Percentiles rank a stretch among this genome's conserved stretches.
These are phyloP conservation scores for slime mould (Dictyostelium discoideum) DNA, from an alignment of 78 protist genomes.

Conservation along the genomic window dicty_2.7 NC_007088.5:5949001-5949500, in stretches of 20 bases:
- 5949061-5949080: conserved; percentile 58
- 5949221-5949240: conserved; percentile 68
- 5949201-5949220: conserved; percentile 64
- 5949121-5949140: conserved; percentile 72
- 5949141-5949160: conserved; percentile 72
- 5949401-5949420: conserved; percentile 45
- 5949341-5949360: conserved; percentile 70
- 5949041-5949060: conserved; percentile 41
- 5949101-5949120: conserved; percentile 56
- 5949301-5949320: conserved; percentile 55
- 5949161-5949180: conserved; percentile 80
- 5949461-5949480: conserved; percentile 50
- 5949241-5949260: conserved; percentile 49
- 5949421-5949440: conserved; percentile 31
- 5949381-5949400: conserved; percentile 15
- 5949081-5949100: conserved; percentile 59
- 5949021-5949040: conserved; percentile 13
- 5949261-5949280: conserved; percentile 59
- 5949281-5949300: conserved; percentile 26
- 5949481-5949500: conserved; percentile 27
- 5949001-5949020: not conserved
- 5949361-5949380: conserved; percentile 47
- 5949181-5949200: conserved; percentile 71
- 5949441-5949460: conserved; percentile 53
- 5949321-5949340: conserved; percentile 34